These are phyloP conservation scores for Gossypium anomalum DNA, from an alignment of 345 rosid genomes.

Conservation along the genomic window DNA sequence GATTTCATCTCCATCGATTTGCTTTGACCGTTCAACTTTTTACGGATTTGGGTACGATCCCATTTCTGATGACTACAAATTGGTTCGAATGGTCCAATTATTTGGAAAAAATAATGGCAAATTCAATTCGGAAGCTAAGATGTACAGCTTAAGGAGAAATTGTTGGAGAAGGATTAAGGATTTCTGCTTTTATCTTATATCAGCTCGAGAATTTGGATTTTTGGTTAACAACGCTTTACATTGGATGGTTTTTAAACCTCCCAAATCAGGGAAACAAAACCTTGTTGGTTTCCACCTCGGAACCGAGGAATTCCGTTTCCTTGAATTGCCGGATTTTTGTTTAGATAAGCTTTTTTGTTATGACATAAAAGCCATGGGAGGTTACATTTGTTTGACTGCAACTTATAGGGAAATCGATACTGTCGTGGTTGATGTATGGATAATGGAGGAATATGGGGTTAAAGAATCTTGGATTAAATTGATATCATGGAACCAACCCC, in stretches of 20 bases:
- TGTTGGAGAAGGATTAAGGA: slow-evolving; percentile 34
- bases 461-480: background rate
- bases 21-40: background rate
- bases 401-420: background rate
- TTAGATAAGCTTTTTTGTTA: slow-evolving; percentile 12
- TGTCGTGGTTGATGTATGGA: background rate
- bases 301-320: background rate
- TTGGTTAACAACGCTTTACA: slow-evolving; percentile 34
- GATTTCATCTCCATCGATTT: too few relatives aligned
- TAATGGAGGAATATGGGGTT: background rate
- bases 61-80: slow-evolving; percentile 28
- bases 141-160: slow-evolving; percentile 35
- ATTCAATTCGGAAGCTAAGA: slow-evolving; percentile 25
- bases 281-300: background rate
- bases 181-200: slow-evolving; percentile 31
- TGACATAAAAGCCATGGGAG: slow-evolving; percentile 30
- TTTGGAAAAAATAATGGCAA: slow-evolving; percentile 1
- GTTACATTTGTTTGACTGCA: slow-evolving; percentile 22
- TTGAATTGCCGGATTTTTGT: slow-evolving; percentile 23
- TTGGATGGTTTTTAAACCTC: slow-evolving; percentile 26
- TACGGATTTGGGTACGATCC: slow-evolving; percentile 44
- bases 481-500: background rate
- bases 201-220: slow-evolving; percentile 32
- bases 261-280: slow-evolving; percentile 31
- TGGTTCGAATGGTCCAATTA: slow-evolving; percentile 31